Base-by-base conservation (phyloP, 2,329 filamentous ascomycete species). In the Hypoxylon sp. region DNA sequence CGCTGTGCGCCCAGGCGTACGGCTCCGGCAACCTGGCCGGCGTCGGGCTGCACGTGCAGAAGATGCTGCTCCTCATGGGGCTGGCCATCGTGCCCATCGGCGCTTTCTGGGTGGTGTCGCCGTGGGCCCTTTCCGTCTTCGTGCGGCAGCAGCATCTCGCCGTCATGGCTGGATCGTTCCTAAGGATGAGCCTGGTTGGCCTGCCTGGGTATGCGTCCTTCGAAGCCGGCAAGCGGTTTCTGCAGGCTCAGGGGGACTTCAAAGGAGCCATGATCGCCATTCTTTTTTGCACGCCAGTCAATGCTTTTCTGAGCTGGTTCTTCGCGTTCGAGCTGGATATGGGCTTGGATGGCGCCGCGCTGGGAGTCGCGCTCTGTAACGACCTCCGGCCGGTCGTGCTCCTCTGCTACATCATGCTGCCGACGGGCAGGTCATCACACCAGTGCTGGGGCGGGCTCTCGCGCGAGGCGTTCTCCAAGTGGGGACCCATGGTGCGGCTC, bases 221-320 rank as follows among this genome's bases (percentile, higher is more conserved):
- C 28, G 85, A 87, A 65, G 82, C 82, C 0, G 77, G 82, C 1
- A 87, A 87, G 70, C 78, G 84, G 0, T 86, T 85, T 65, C 78
- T 85, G 2, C 84, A 87, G 70, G 82, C 85, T 0, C 84, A 87
- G 65, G 84, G 85, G 1, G 77, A 84, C 30, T 86, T 86, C 75
- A 81, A 80, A 32, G 82, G 81, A 1, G 82, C 80, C 12, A 78
- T 85, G 70, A 76, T 78, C 7, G 78, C 84, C 20, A 74, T 86
- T 7, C 46, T 85, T 1, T 68, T 85, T 22, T 81, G 81, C 38
- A 79, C 82, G 0, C 83, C 83, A 0, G 63, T 83, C 12, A 85
- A 85, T 64, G 80, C 81, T 12, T 56, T 81, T 0, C 74, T 85
- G 22, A 84, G 82, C 70, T 86, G 83, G 77, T 54, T 83, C 2